Conservation (phyloP, 805 yeast species). For the Suhomyces emberorum region DNA sequence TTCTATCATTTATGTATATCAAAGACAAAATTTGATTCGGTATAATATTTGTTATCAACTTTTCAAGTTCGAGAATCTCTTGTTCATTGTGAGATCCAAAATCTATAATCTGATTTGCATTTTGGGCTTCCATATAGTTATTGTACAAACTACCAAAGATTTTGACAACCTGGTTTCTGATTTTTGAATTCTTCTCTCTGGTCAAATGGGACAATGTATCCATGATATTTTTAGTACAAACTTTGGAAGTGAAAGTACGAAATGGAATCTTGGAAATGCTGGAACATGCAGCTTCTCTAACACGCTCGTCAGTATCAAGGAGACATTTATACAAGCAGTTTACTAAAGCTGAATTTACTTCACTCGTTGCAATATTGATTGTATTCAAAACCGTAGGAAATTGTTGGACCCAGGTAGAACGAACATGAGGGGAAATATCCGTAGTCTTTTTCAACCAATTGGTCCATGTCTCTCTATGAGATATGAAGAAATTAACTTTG, state of each 20-base stretch:
- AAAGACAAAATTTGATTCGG: slow-evolving; percentile 66
- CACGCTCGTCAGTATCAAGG: slow-evolving; percentile 71
- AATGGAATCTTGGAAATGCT: slow-evolving; percentile 48
- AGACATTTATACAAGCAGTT: slow-evolving; percentile 65
- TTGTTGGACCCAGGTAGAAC: slow-evolving; percentile 68
- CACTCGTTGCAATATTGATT: slow-evolving; percentile 47
- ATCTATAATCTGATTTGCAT: slow-evolving; percentile 19
- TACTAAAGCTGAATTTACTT: slow-evolving; percentile 36
- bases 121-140: slow-evolving; percentile 30
- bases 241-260: slow-evolving; percentile 42
- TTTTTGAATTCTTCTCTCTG: slow-evolving; percentile 66
- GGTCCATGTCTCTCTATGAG: slow-evolving; percentile 58
- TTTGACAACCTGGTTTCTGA: slow-evolving; percentile 57
- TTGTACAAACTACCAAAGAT: slow-evolving; percentile 56
- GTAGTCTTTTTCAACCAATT: slow-evolving; percentile 74
- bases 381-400: slow-evolving; percentile 44
- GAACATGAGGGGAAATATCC: slow-evolving; percentile 62
- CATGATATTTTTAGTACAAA: slow-evolving; percentile 48
- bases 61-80: slow-evolving; percentile 25
- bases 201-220: slow-evolving; percentile 57
- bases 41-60: slow-evolving; percentile 41
- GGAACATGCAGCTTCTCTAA: slow-evolving; percentile 59
- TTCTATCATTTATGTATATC: slow-evolving; percentile 68
- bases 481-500: slow-evolving; percentile 53
- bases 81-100: slow-evolving; percentile 26